Evolutionary conservation across 257 asterid species (phyloP), one percentile per base, ranked within the genome.

Genomic region (Nicotiana tabacum): DNA sequence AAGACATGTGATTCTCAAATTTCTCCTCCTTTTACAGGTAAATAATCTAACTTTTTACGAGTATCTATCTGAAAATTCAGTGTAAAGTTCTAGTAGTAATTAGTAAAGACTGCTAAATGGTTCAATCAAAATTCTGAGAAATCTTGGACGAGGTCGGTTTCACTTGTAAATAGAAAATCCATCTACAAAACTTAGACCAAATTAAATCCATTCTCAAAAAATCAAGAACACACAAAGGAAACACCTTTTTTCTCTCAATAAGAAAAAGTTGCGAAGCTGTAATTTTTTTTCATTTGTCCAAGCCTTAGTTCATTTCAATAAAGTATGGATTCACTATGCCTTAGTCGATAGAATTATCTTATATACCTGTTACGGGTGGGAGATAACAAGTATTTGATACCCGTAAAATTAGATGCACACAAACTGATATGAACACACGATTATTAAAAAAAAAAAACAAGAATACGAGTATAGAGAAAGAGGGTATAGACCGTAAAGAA

Each of bases 1-100:
- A 76, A 51, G 80, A 76, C 64, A 29, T 27, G 80, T 29, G 80
- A 76, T 76, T 76, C 64, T 76, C 80, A 51, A 76, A 51, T 76
- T 51, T 51, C 29, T 74, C 61, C 13, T 46, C 7, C 80, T 74
- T 48, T 74, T 27, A 27, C 9, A 16, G 61, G 62, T 3, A 74
- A 74, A 74, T 72, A 70, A 43, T 70, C n/a, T 18, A 11, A 21
- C 11, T 21, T 70, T 72, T 43, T 11, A 11, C 2, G 11, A 70
- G n/a, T 13, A 21, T 70, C n/a, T 5, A 43, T 43, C 58, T 5
- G 60, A 46, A 39, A 46, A 72, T 30, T 43, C 78, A n/a, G 0
- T 3, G 33, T 57, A 17, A 57, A 57, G 21, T 16, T 57, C 2
- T 57, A 3, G 9, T 57, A 51, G 57, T 13, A 51, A 10, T 51